A percentile compares a stretch with the other conserved stretches of the same genome.
These are phyloP conservation scores for Pythium brassicae DNA, from an alignment of 352 stramenopile genomes.

Conservation along the genomic window DNA sequence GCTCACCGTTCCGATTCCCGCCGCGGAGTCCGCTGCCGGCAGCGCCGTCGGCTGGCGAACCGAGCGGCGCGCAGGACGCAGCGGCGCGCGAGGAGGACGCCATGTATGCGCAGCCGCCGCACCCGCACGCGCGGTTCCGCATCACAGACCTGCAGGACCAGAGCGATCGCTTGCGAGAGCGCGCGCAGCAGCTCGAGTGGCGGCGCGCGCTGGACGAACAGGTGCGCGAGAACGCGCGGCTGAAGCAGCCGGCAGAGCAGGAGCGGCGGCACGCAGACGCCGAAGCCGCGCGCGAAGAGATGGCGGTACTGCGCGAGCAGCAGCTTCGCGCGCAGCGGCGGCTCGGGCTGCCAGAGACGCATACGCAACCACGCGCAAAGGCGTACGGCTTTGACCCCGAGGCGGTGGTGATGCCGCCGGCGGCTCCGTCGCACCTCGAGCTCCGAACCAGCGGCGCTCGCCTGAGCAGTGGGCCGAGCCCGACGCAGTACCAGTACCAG, in stretches of 20 bases:
- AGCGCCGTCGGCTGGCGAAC: too few relatives aligned
- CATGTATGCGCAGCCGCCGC: constrained; percentile 4
- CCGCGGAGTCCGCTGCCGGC: constrained; percentile 3
- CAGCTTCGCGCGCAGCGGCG: constrained; percentile 59
- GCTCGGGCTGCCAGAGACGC: constrained; percentile 8
- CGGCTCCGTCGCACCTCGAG: constrained; percentile 15
- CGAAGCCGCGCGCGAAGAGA: constrained; percentile 41
- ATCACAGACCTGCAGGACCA: constrained; percentile 49
- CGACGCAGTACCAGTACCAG: constrained; percentile 17
- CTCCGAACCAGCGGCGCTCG: not conserved
- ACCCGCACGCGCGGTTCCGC: constrained; percentile 42
- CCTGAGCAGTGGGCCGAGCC: constrained; percentile 13
- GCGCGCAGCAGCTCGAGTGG: constrained; percentile 70
- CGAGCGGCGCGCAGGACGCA: not conserved
- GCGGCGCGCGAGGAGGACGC: not conserved
- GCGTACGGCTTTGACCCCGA: not conserved
- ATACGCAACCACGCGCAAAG: not conserved
- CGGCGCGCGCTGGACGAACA: constrained; percentile 65
- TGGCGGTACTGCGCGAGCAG: constrained; percentile 44
- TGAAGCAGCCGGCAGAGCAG: constrained; percentile 39
- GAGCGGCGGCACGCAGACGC: constrained; percentile 32
- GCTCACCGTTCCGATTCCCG: constrained; percentile 10
- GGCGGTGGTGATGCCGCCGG: constrained; percentile 13
- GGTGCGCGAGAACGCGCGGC: constrained; percentile 59
- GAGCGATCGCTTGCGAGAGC: constrained; percentile 51